phyloP scores from a whole-genome alignment of 2,329 filamentous ascomycete genomes.

The Trichoderma brevicompactum region DNA sequence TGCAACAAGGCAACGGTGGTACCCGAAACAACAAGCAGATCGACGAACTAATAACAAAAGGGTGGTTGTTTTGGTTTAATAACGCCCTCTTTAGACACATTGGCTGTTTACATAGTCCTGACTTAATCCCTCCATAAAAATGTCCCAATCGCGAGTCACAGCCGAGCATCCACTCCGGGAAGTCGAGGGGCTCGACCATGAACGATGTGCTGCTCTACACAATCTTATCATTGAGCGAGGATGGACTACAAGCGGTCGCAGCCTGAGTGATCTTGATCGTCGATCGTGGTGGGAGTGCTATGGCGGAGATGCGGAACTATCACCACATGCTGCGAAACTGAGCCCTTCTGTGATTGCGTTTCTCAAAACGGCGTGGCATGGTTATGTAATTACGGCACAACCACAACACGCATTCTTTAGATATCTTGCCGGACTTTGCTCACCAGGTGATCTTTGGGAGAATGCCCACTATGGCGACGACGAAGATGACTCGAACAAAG shows the following conservation, averaged over 20 bases:
- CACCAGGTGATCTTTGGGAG: conserved; percentile 13
- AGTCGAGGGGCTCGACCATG: conserved; percentile 16
- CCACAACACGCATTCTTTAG: conserved; percentile 17
- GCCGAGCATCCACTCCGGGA: conserved; percentile 19
- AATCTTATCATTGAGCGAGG: conserved; percentile 24
- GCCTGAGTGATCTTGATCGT: conserved; percentile 4
- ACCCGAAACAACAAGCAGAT: not conserved
- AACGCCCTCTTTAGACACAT: not conserved
- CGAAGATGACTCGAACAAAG: conserved; percentile 18
- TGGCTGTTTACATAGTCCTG: not conserved
- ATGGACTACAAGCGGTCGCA: conserved; percentile 24
- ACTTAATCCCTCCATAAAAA: not conserved
- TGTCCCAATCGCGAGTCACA: conserved; percentile 23
- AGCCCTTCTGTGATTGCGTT: conserved; percentile 17
- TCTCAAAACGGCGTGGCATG: conserved; percentile 17
- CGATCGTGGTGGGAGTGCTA: conserved; percentile 24
- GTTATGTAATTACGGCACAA: conserved; percentile 5
- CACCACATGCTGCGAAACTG: conserved; percentile 11
- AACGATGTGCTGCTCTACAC: conserved; percentile 24
- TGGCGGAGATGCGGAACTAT: conserved; percentile 11
- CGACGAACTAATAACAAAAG: not conserved
- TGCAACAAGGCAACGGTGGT: not conserved
- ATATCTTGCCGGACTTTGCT: conserved; percentile 14
- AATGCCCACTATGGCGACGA: conserved; percentile 13
- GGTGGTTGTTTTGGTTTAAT: not conserved